Evolutionary conservation across 176 grass and related monocot genomes (phyloP).

Genomic region (Metroxylon sagu): DNA sequence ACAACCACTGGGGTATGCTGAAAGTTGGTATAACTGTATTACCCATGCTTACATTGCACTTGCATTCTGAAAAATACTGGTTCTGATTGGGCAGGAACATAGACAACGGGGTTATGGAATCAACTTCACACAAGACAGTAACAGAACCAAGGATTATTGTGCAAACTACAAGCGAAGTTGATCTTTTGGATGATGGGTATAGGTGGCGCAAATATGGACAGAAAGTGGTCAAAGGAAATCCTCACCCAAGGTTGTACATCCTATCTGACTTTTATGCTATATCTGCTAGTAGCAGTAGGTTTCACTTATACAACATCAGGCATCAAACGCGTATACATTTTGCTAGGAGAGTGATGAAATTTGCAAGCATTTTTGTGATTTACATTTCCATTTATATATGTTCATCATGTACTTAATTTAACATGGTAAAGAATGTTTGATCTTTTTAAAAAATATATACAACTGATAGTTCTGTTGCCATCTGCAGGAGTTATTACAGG

Average conservation of each 20-base stretch:
- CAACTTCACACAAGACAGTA: conserved; percentile 23
- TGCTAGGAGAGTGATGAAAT: no score
- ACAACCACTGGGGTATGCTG: no score
- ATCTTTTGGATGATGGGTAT: conserved; percentile 54
- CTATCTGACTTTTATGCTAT: no score
- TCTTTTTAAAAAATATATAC: not conserved
- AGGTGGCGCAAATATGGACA: conserved; percentile 62
- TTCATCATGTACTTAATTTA: no score
- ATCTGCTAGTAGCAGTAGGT: no score
- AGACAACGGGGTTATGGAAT: conserved; percentile 9
- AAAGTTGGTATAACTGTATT: no score
- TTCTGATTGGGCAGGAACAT: conserved; percentile 11
- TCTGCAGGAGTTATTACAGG: conserved; percentile 8
- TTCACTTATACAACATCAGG: no score
- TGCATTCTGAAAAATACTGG: not conserved
- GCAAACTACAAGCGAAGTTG: conserved; percentile 44
- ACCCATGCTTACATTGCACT: no score
- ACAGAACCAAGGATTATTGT: conserved; percentile 51
- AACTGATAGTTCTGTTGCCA: not conserved
- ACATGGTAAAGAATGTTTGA: no score
- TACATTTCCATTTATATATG: no score
- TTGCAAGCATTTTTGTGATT: no score
- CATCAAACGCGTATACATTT: no score
- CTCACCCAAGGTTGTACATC: conserved; percentile 35
- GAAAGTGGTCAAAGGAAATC: conserved; percentile 57